phyloP scores from a whole-genome alignment of 306 rosid species.

The Pueraria montana region DNA sequence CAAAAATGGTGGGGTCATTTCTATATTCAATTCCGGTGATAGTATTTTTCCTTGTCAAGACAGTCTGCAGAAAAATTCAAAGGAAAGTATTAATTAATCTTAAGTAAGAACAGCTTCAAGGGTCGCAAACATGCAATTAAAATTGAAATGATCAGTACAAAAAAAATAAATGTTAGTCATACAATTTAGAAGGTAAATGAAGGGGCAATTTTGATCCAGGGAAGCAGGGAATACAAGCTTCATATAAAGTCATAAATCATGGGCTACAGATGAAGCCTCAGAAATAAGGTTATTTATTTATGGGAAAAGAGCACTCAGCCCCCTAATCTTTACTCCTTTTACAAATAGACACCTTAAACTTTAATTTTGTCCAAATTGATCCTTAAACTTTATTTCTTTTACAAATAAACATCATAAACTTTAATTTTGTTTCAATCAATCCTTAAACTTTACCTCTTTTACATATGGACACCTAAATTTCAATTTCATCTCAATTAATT shows the following conservation, averaged over 20 bases:
- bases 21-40: conserved; percentile 85
- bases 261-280: conserved; percentile 5
- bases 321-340: no score
- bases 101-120: conserved; percentile 27
- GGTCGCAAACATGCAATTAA: conserved; percentile 26
- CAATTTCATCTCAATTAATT: no score
- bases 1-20: conserved; percentile 94
- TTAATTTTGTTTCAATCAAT: no score
- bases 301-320: no score
- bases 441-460: no score
- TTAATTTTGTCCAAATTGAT: no score
- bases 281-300: conserved; percentile 37
- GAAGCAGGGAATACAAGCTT: conserved; percentile 36
- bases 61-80: conserved; percentile 63
- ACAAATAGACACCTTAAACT: no score
- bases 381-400: no score
- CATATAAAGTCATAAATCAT: background rate
- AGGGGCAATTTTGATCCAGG: conserved; percentile 10
- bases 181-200: conserved; percentile 10
- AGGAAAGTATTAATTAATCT: conserved; percentile 37
- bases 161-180: background rate
- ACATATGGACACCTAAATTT: no score
- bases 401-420: no score
- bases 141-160: background rate
- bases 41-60: conserved; percentile 88